Evolutionary conservation across 192 early-diverging fungal genomes (phyloP), one percentile per base, ranked within the genome.

Genomic region (Lobosporangium transversale): DNA sequence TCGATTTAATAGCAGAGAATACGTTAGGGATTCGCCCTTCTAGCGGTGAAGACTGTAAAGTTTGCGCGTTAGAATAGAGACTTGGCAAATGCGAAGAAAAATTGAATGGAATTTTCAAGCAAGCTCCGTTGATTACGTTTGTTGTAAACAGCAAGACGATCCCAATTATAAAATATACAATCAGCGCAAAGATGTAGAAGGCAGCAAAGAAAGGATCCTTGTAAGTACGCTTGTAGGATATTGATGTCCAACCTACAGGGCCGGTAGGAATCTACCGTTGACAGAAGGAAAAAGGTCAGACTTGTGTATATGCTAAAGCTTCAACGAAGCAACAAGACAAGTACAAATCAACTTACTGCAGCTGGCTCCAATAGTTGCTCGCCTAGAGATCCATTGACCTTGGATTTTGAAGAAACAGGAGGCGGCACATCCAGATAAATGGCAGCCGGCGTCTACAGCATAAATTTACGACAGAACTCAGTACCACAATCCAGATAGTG

Each of bases 351-450:
- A 32, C 59, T 66, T 79, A 85, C 84, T 30, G 80, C 53, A 31
- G 80, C 56, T 0, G 85, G 78, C 15, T 78, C 80, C 53, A 87
- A 60, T 14, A 87, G 36, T 27, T 80, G 83, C 50, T 87, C 85
- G 7, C 78, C 79, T 11, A 87, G 66, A 4, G 80, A 52, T n/a
- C 71, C 66, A 5, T 58, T 76, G 5, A 45, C 32, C 18, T 70
- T 54, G 48, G 63, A 58, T 52, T 78, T 85, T 10, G 54, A 18
- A 2, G 64, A 57, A 4, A 49, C 42, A 14, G 70, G 63, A 35
- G 63, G 58, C 29, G 82, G 81, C 23, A 79, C 66, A 56, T 87
- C 84, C 23, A 84, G 62, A 55, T 87, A 87, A 45, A 87, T 85
- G 17, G 80, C 79, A 29, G 84, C 83, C 0, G 86, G 84, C 53